Conservation (phyloP, 176 grass and related monocot genomes). For the Stipa capillata region DNA sequence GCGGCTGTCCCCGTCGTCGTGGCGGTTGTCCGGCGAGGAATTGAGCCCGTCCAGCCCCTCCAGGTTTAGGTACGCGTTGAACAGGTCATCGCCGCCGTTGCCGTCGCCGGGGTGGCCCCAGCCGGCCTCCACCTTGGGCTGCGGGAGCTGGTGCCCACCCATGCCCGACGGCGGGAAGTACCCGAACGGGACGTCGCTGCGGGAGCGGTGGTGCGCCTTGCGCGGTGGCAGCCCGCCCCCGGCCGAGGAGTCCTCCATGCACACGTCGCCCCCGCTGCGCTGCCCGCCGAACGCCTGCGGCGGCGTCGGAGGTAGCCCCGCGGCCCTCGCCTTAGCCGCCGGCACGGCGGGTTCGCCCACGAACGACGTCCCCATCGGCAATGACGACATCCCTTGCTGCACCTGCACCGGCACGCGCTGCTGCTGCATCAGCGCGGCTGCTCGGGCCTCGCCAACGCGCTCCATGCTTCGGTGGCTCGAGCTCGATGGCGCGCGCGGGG, state of each 20-base stretch:
- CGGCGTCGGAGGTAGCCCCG: conserved; percentile 46
- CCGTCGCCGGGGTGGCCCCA: conserved; percentile 1
- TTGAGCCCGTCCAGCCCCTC: conserved; percentile 70
- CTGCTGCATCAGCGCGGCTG: conserved; percentile 40
- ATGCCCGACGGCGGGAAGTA: conserved; percentile 39
- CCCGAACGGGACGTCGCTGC: conserved; percentile 71
- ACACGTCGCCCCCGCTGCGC: conserved; percentile 31
- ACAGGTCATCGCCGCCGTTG: conserved; percentile 41
- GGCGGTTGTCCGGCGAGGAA: conserved; percentile 73
- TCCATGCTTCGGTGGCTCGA: conserved; percentile 26
- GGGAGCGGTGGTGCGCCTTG: conserved; percentile 50
- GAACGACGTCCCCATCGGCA: conserved; percentile 11
- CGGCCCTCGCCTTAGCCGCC: conserved; percentile 20
- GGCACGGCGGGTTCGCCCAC: neutral
- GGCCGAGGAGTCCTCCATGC: conserved; percentile 23
- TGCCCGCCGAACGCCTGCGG: conserved; percentile 9
- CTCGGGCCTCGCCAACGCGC: conserved; percentile 33
- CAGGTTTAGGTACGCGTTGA: conserved; percentile 79
- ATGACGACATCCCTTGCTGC: conserved; percentile 18
- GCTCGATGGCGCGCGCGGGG: no score
- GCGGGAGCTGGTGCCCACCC: conserved; percentile 24
- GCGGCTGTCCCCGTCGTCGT: no score
- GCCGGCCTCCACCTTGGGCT: conserved; percentile 41
- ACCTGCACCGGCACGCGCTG: conserved; percentile 8
- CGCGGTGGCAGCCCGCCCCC: neutral